These are phyloP conservation scores for Mycena indigotica DNA, from an alignment of 768 basidiomycete species.

Conservation along the genomic window DNA sequence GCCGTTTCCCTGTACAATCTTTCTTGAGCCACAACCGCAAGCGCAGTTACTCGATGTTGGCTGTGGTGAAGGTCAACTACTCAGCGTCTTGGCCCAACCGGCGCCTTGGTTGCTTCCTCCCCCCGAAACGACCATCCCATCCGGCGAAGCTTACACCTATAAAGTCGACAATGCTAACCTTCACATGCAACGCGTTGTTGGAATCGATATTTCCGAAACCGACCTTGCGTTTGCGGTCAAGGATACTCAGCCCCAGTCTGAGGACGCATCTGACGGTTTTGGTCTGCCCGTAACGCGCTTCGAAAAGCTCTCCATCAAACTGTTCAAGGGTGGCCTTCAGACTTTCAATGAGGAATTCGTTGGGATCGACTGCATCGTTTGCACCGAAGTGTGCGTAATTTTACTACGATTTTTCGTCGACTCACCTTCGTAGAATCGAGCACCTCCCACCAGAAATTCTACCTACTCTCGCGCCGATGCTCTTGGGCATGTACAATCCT, in stretches of 20 bases:
- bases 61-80: slow-evolving; percentile 80
- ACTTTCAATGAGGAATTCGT: slow-evolving; percentile 66
- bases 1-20: slow-evolving; percentile 9
- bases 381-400: slow-evolving; percentile 74
- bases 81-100: slow-evolving; percentile 70
- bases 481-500: slow-evolving; percentile 81
- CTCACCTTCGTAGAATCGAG: slow-evolving; percentile 60
- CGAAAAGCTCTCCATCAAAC: slow-evolving; percentile 63
- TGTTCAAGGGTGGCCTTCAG: slow-evolving; percentile 80
- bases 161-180: slow-evolving; percentile 58
- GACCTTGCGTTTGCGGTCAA: slow-evolving; percentile 60
- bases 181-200: slow-evolving; percentile 57
- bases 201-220: slow-evolving; percentile 62
- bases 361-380: slow-evolving; percentile 69
- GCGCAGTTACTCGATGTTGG: slow-evolving; percentile 80
- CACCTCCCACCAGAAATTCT: slow-evolving; percentile 67
- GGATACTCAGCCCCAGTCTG: slow-evolving; percentile 45
- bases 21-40: neutral
- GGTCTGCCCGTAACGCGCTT: slow-evolving; percentile 51
- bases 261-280: slow-evolving; percentile 29
- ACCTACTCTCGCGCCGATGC: slow-evolving; percentile 62
- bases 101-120: slow-evolving; percentile 66
- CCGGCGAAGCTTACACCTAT: slow-evolving; percentile 26
- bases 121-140: slow-evolving; percentile 37
- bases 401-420: slow-evolving; percentile 12